Evolutionary conservation across 441 rosid genomes (phyloP), one percentile per base, ranked within the genome.

Genomic region (Melastoma candidum): DNA sequence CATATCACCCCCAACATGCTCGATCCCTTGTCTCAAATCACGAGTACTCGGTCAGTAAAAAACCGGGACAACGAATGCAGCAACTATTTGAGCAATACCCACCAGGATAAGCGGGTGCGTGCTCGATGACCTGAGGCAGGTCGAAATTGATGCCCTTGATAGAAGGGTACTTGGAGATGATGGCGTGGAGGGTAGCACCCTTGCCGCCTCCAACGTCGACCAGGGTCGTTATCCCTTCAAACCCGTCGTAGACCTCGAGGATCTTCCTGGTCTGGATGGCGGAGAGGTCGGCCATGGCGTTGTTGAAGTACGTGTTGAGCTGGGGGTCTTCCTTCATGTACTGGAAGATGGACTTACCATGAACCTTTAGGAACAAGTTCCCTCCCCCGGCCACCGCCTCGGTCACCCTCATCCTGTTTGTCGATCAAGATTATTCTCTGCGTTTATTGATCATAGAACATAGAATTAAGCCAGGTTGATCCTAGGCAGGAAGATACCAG

Each of bases 1-100:
- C 63, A 51, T 67, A 39, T 67, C 56, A 5, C 66, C 66, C 3
- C 53, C 58, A 14, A 67, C 58, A 60, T 67, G 71, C 48, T 61
- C 36, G 11, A 66, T 49, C 2, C 70, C 65, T 60, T 45, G n/a
- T 7, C 22, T 17, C 11, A 27, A 27, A 27, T 27, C 32, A 4
- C 32, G 4, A 2, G 32, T 27, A 27, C 32, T 27, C 2, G 12
- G 39, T 17, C 27, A 39, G 3, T 11, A 1, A 9, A 8, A 1
- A 6, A n/a, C n/a, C n/a, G n/a, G n/a, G n/a, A n/a, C n/a, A n/a
- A n/a, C n/a, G n/a, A n/a, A n/a, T n/a, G n/a, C n/a, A n/a, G n/a
- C n/a, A n/a, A n/a, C n/a, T n/a, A n/a, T n/a, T n/a, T n/a, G n/a
- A 27, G 10, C n/a, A 25, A 11, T 11, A 1, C 55, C 53, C 26